A percentile compares a stretch with the other conserved stretches of the same genome.
Evolutionary conservation across 2,329 filamentous ascomycete species (phyloP).

Genomic region (Venturia effusa): DNA sequence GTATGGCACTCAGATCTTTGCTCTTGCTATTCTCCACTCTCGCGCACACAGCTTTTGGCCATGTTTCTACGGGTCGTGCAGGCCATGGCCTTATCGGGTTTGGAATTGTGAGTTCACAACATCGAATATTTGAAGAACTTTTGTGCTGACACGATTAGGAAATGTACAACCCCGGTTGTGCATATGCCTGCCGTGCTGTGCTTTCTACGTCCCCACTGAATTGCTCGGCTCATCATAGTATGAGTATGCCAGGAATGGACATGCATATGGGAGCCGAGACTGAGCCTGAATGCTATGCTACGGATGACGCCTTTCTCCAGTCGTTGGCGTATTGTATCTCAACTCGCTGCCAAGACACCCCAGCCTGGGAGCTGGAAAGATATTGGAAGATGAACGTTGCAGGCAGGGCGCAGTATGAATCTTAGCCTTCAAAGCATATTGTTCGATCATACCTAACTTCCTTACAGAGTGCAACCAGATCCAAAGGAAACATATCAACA

Average conservation of each 20-base stretch:
- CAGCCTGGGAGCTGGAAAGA: slow-evolving; percentile 15
- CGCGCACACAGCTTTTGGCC: not conserved
- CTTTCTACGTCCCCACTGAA: slow-evolving; percentile 11
- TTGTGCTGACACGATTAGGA: not conserved
- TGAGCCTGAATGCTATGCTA: slow-evolving; percentile 16
- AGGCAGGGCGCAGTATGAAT: not conserved
- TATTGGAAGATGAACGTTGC: slow-evolving; percentile 11
- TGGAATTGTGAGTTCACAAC: slow-evolving; percentile 9
- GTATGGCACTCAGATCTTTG: not conserved
- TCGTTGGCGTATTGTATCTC: slow-evolving; percentile 17
- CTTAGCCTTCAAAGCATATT: not conserved
- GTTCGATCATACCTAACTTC: not conserved
- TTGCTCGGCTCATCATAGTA: slow-evolving; percentile 9
- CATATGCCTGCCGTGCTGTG: slow-evolving; percentile 14
- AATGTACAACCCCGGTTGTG: slow-evolving; percentile 14
- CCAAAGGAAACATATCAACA: slow-evolving; percentile 10
- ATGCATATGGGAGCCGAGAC: slow-evolving; percentile 5
- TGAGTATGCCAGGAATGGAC: not conserved
- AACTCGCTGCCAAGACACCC: slow-evolving; percentile 12
- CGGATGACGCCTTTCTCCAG: slow-evolving; percentile 15
- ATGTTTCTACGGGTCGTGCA: slow-evolving; percentile 8
- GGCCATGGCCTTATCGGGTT: slow-evolving; percentile 17
- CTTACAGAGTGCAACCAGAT: slow-evolving; percentile 4
- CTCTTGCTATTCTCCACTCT: not conserved
- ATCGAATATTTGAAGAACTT: not conserved